phyloP scores from a whole-genome alignment of 768 basidiomycete genomes.

The Agaricus blazei region DNA sequence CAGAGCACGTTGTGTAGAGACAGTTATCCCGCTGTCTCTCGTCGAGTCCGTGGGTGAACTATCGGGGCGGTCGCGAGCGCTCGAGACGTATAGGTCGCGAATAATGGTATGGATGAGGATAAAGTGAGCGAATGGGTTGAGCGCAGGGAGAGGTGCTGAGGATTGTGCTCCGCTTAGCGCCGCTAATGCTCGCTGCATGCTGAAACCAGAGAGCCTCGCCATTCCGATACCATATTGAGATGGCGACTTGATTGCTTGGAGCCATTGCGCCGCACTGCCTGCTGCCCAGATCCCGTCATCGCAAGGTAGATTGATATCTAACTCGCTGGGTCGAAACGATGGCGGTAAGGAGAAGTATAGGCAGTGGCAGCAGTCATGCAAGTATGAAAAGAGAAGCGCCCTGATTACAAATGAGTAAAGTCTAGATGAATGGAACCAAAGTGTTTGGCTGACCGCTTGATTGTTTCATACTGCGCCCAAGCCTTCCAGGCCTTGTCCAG shows the following conservation, averaged over 20 bases:
- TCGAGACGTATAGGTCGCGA: conserved; percentile 29
- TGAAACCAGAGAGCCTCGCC: conserved; percentile 29
- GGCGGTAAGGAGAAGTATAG: conserved; percentile 49
- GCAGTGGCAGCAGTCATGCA: conserved; percentile 53
- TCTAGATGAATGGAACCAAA: conserved; percentile 3
- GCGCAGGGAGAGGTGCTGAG: conserved; percentile 21
- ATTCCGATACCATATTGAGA: conserved; percentile 36
- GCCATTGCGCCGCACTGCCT: conserved; percentile 43
- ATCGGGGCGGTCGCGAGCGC: conserved; percentile 9
- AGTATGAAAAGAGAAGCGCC: conserved; percentile 43
- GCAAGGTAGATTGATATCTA: conserved; percentile 49
- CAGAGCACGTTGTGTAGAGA: conserved; percentile 43
- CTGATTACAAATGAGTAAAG: conserved; percentile 21
- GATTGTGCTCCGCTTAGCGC: conserved; percentile 28
- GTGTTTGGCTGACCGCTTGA: conserved; percentile 42
- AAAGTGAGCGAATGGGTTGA: conserved; percentile 40
- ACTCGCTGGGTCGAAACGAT: conserved; percentile 40
- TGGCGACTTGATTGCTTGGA: conserved; percentile 29
- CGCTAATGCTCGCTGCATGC: conserved; percentile 31
- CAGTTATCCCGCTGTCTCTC: conserved; percentile 8
- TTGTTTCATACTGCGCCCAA: conserved; percentile 53
- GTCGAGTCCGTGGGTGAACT: conserved; percentile 4
- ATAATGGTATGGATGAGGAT: conserved; percentile 42
- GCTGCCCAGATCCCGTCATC: conserved; percentile 54
- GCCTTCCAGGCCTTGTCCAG: conserved; percentile 47